Evolutionary conservation across 2,329 filamentous ascomycete species (phyloP).

Genomic region (Botryosphaeria agaves): DNA sequence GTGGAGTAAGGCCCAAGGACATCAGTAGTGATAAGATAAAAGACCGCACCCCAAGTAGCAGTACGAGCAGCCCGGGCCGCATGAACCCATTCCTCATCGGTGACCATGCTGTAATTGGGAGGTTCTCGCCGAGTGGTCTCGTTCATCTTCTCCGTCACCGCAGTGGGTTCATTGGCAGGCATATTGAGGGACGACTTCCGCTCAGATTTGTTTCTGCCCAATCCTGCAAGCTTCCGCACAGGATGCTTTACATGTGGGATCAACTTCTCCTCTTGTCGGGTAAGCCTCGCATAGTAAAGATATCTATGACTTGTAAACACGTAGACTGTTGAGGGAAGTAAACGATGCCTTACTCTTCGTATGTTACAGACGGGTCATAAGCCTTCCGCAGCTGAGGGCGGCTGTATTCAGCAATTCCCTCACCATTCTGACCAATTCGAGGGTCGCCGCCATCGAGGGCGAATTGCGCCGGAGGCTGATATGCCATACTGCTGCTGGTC

Average conservation of each 20-base stretch:
- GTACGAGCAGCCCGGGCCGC: slow-evolving; percentile 17
- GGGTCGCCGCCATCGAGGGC: slow-evolving; percentile 4
- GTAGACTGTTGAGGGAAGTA: no score
- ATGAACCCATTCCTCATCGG: slow-evolving; percentile 16
- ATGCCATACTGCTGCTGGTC: slow-evolving; percentile 3
- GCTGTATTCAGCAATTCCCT: background rate
- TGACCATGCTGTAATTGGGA: slow-evolving; percentile 5
- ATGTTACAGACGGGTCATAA: slow-evolving; percentile 12
- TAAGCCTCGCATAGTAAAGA: slow-evolving; percentile 18
- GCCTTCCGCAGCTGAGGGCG: background rate
- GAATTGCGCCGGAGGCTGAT: background rate
- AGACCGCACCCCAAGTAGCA: slow-evolving; percentile 18
- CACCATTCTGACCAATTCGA: background rate
- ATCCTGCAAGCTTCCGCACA: background rate
- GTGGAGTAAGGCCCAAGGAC: slow-evolving; percentile 19
- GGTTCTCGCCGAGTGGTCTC: slow-evolving; percentile 10
- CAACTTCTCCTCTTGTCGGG: slow-evolving; percentile 16
- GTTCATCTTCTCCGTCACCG: slow-evolving; percentile 8
- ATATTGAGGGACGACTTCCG: background rate
- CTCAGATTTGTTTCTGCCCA: slow-evolving; percentile 1
- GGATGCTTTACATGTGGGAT: slow-evolving; percentile 3
- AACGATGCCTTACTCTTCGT: slow-evolving; percentile 27
- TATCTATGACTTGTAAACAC: no score
- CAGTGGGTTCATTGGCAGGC: background rate
- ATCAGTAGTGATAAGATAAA: slow-evolving; percentile 29